Evolutionary conservation across 2,329 filamentous ascomycete genomes (phyloP), one percentile per base, ranked within the genome.

Genomic region (Fusarium continuum): DNA sequence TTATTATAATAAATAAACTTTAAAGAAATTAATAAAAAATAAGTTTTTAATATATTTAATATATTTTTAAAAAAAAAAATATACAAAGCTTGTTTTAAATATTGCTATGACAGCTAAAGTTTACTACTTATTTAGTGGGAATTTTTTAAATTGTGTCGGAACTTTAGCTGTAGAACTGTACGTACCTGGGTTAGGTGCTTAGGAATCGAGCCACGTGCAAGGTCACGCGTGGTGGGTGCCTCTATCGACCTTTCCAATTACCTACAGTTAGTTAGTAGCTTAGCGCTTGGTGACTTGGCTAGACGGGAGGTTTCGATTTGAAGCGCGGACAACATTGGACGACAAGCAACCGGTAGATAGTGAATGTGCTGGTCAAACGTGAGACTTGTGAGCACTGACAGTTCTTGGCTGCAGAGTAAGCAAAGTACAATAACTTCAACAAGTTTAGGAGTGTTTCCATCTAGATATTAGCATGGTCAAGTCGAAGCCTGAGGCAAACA

Each of bases 131-230:
- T n/a, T n/a, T n/a, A n/a, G n/a, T n/a, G n/a, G n/a, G n/a, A n/a
- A n/a, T n/a, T n/a, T n/a, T n/a, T n/a, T n/a, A n/a, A n/a, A n/a
- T n/a, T n/a, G n/a, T n/a, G n/a, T n/a, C n/a, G n/a, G n/a, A n/a
- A n/a, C n/a, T n/a, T n/a, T n/a, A n/a, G n/a, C n/a, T n/a, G n/a
- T n/a, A n/a, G n/a, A n/a, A n/a, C n/a, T n/a, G n/a, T n/a, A n/a
- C n/a, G n/a, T n/a, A n/a, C n/a, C n/a, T n/a, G n/a, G n/a, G n/a
- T n/a, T n/a, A n/a, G n/a, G n/a, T n/a, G n/a, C n/a, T n/a, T n/a
- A n/a, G n/a, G n/a, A n/a, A n/a, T n/a, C 40, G 11, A 46, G n/a
- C 19, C 55, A 60, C 57, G 50, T 55, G 48, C 11, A 14, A 48
- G 32, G 22, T 60, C 55, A 60, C 48, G 48, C 28, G 55, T 13